Evolutionary conservation across 164 flowering plant species (phyloP).

Genomic region (Houttuynia cordata): DNA sequence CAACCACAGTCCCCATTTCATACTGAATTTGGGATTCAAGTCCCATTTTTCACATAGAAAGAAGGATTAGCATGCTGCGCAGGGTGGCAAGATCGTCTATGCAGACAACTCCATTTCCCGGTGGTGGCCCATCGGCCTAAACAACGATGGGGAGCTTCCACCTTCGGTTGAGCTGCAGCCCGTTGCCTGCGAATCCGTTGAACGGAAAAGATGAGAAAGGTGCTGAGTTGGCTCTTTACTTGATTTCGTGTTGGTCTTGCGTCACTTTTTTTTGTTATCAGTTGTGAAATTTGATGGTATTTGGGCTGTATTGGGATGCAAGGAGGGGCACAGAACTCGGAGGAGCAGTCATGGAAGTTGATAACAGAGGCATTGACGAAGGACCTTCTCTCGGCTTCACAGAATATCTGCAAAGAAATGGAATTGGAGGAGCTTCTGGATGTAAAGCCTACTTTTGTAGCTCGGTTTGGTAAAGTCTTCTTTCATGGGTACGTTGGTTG

Average conservation of each 20-base stretch:
- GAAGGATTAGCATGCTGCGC: conserved; percentile 6
- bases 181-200: conserved; percentile 18
- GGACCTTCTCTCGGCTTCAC: conserved; percentile 23
- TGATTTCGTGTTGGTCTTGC: too few relatives aligned
- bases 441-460: too few relatives aligned
- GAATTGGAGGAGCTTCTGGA: too few relatives aligned
- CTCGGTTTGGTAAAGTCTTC: too few relatives aligned
- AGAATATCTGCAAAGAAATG: too few relatives aligned
- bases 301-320: too few relatives aligned
- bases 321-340: too few relatives aligned
- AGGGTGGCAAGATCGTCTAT: conserved; percentile 14
- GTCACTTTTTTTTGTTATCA: not conserved
- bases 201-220: conserved; percentile 21
- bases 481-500: too few relatives aligned
- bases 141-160: conserved; percentile 17
- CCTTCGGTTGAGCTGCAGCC: conserved; percentile 23
- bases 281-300: too few relatives aligned
- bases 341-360: too few relatives aligned
- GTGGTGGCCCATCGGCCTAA: conserved; percentile 25
- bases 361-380: conserved; percentile 12
- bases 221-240: conserved; percentile 2
- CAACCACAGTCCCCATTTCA: too few relatives aligned
- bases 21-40: conserved; percentile 6
- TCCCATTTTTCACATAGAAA: not conserved
- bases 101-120: too few relatives aligned